These are phyloP conservation scores for Harringtonia aguacate DNA, from an alignment of 2,329 filamentous ascomycete species.

Conservation along the genomic window DNA sequence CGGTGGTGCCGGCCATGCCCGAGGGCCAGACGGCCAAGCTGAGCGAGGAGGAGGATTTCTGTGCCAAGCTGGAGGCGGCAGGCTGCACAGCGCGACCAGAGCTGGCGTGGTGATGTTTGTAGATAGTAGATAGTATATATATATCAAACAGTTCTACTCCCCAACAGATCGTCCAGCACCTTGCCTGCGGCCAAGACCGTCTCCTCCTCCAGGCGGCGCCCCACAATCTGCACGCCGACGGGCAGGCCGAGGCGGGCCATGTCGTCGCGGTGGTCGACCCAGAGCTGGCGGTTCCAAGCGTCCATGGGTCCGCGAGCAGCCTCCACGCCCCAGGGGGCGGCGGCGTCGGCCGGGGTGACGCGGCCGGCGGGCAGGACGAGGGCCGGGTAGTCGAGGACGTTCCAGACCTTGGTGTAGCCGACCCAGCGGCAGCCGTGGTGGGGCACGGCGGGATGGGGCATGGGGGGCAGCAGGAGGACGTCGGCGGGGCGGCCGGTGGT, in stretches of 20 bases:
- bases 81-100: no score
- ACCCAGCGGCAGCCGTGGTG: slow-evolving; percentile 31
- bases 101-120: no score
- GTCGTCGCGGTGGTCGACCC: slow-evolving; percentile 28
- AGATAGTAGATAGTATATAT: no score
- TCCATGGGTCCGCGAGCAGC: slow-evolving; percentile 38
- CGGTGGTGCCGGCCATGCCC: slow-evolving; percentile 15
- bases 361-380: slow-evolving; percentile 43
- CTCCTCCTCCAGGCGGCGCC: slow-evolving; percentile 42
- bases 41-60: slow-evolving; percentile 14
- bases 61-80: no score
- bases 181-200: slow-evolving; percentile 35
- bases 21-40: slow-evolving; percentile 15
- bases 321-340: slow-evolving; percentile 23
- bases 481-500: slow-evolving; percentile 37
- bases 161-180: slow-evolving; percentile 18
- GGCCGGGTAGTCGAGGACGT: slow-evolving; percentile 51
- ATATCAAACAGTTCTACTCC: no score
- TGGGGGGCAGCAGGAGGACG: slow-evolving; percentile 44
- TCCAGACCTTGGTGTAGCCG: slow-evolving; percentile 53
- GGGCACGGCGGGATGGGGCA: slow-evolving; percentile 48
- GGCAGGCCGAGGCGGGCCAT: slow-evolving; percentile 28
- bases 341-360: slow-evolving; percentile 18
- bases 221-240: slow-evolving; percentile 42
- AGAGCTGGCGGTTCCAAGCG: slow-evolving; percentile 38